Base-by-base conservation (phyloP, 257 asterid species). In the Capsicum rhomboideum region DNA sequence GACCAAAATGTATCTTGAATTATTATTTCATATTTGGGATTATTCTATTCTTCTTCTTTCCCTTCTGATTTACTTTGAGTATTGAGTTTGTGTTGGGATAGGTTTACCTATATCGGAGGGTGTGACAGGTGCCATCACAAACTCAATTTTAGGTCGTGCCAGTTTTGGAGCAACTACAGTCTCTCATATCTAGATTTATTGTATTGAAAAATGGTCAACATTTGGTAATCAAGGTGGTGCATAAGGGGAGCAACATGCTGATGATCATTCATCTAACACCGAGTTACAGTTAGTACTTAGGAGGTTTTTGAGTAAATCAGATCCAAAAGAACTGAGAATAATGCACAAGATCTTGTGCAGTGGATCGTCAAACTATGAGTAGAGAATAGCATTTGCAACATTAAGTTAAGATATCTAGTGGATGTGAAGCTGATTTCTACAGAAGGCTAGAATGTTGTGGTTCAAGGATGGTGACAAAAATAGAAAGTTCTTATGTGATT, bases 381-480 rank as follows among this genome's bases (percentile, higher is more conserved):
- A 95, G 97, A 90, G 91, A 84, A 79, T 88, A 77, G 94, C 95
- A 42, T 83, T 89, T 54, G 91, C 91, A 67, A 90, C 89, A 16
- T 74, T 93, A 85, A 86, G 87, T 40, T 89, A 91, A 78, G 94
- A 90, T 86, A 90, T 91, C 42, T 85, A 82, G 31, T 88, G 63
- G 86, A 79, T n/a, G n/a, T n/a, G n/a, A n/a, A n/a, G n/a, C n/a
- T n/a, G n/a, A n/a, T n/a, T n/a, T n/a, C n/a, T n/a, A n/a, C n/a
- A n/a, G n/a, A n/a, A n/a, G n/a, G n/a, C n/a, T n/a, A n/a, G n/a
- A n/a, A n/a, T n/a, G n/a, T n/a, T n/a, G n/a, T n/a, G n/a, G n/a
- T n/a, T n/a, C n/a, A n/a, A n/a, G n/a, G n/a, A n/a, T n/a, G n/a
- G n/a, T n/a, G n/a, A n/a, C n/a, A n/a, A n/a, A n/a, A n/a, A n/a